These are phyloP conservation scores for Hypericum androsaemum DNA, from an alignment of 345 rosid species.

Conservation along the genomic window DNA sequence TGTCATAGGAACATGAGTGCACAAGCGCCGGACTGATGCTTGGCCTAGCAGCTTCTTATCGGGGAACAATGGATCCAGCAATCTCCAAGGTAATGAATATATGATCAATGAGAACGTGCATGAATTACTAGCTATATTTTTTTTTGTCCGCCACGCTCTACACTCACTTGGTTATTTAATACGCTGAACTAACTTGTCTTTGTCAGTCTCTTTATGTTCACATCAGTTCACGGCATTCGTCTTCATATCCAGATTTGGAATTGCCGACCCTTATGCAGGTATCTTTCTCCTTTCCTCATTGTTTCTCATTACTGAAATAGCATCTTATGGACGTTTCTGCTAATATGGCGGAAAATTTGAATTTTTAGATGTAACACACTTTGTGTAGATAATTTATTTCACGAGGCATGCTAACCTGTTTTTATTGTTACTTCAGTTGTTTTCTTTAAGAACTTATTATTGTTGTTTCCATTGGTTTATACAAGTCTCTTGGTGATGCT, in stretches of 20 bases:
- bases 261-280: slow-evolving; percentile 89
- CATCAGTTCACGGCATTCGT: slow-evolving; percentile 73
- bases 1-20: slow-evolving; percentile 72
- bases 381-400: no score
- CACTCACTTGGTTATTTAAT: background rate
- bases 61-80: slow-evolving; percentile 90
- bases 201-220: slow-evolving; percentile 80
- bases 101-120: background rate
- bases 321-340: no score
- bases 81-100: slow-evolving; percentile 55
- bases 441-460: no score
- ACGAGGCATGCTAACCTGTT: no score
- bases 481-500: no score
- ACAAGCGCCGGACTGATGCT: slow-evolving; percentile 90
- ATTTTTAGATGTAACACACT: no score
- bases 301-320: background rate
- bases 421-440: no score
- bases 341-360: no score
- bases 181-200: slow-evolving; percentile 16
- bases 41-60: slow-evolving; percentile 90
- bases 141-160: background rate
- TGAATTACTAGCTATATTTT: background rate
- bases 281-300: slow-evolving; percentile 8
- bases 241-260: slow-evolving; percentile 80
- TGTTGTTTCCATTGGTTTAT: no score